These are phyloP conservation scores for Tolypocladium guangdongense DNA, from an alignment of 2,329 filamentous ascomycete genomes.

Conservation along the genomic window DNA sequence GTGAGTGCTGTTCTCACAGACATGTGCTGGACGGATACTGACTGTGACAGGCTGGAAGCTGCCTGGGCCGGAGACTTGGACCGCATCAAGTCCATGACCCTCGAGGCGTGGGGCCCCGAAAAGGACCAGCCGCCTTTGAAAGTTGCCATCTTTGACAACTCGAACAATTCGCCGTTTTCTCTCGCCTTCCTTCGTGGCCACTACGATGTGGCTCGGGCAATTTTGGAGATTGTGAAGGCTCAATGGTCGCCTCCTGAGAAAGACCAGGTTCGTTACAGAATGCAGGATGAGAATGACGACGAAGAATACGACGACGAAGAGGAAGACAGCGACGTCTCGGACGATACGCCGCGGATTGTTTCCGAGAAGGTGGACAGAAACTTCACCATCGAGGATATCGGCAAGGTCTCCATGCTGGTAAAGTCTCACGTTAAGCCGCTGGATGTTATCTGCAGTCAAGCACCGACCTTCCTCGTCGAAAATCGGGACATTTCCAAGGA, in stretches of 20 bases:
- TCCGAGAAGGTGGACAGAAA: conserved; percentile 50
- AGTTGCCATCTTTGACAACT: conserved; percentile 46
- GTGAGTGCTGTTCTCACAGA: conserved; percentile 26
- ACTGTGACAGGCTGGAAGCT: conserved; percentile 49
- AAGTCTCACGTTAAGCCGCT: conserved; percentile 51
- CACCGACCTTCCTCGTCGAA: conserved; percentile 20
- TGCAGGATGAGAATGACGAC: conserved; percentile 26
- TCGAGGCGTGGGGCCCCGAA: conserved; percentile 45
- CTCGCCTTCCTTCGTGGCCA: conserved; percentile 59
- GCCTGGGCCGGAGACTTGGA: conserved; percentile 60
- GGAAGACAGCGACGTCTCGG: conserved; percentile 21
- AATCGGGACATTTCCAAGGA: conserved; percentile 13
- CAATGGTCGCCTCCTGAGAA: conserved; percentile 53
- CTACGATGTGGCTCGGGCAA: conserved; percentile 47
- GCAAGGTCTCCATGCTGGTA: conserved; percentile 56
- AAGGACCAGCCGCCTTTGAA: conserved; percentile 48
- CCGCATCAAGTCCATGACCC: conserved; percentile 53
- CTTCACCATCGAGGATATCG: conserved; percentile 69
- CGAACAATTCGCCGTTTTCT: conserved; percentile 49
- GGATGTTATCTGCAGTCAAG: conserved; percentile 33
- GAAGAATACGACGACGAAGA: conserved; percentile 21
- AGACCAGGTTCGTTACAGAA: conserved; percentile 37
- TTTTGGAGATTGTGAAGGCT: conserved; percentile 59
- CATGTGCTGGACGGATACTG: background rate
- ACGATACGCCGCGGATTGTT: conserved; percentile 32